phyloP scores from a whole-genome alignment of 2,329 filamentous ascomycete species.

The Cercospora sp. region DNA sequence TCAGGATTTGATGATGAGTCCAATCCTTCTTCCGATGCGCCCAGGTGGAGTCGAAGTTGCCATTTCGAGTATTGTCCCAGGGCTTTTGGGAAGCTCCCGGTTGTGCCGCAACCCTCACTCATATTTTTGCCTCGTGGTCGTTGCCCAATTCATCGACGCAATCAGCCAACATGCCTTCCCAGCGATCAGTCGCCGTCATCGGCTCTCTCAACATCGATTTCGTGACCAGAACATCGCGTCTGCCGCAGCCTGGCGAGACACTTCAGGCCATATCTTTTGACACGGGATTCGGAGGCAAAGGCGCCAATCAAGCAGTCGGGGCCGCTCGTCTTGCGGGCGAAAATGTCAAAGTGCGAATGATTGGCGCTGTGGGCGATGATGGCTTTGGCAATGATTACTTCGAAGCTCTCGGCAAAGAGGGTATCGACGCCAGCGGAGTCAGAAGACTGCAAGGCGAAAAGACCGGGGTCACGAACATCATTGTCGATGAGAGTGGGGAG shows the following conservation, averaged over 20 bases:
- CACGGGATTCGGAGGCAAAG: constrained; percentile 86
- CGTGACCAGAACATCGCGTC: constrained; percentile 79
- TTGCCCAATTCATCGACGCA: not conserved
- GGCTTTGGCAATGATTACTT: constrained; percentile 44
- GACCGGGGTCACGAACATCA: constrained; percentile 52
- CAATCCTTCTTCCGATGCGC: not conserved
- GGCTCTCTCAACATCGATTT: constrained; percentile 95
- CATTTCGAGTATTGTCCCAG: not conserved
- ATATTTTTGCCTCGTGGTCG: not conserved
- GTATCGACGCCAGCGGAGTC: constrained; percentile 45
- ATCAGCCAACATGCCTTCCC: constrained; percentile 6
- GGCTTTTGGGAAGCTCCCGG: not conserved
- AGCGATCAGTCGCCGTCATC: constrained; percentile 66
- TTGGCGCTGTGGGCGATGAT: constrained; percentile 53
- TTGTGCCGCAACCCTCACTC: not conserved
- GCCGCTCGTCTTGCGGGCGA: constrained; percentile 29
- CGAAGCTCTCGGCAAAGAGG: constrained; percentile 46
- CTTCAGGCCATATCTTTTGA: constrained; percentile 75
- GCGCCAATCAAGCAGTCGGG: constrained; percentile 84
- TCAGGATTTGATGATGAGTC: not conserved
- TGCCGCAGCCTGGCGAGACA: constrained; percentile 84
- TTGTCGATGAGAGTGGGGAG: constrained; percentile 50
- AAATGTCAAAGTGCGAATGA: constrained; percentile 49
- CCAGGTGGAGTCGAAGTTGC: not conserved
- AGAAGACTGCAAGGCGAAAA: constrained; percentile 45